These are phyloP conservation scores for Stentor coeruleus DNA, from an alignment of 73 alveolate genomes.

Conservation along the genomic window DNA sequence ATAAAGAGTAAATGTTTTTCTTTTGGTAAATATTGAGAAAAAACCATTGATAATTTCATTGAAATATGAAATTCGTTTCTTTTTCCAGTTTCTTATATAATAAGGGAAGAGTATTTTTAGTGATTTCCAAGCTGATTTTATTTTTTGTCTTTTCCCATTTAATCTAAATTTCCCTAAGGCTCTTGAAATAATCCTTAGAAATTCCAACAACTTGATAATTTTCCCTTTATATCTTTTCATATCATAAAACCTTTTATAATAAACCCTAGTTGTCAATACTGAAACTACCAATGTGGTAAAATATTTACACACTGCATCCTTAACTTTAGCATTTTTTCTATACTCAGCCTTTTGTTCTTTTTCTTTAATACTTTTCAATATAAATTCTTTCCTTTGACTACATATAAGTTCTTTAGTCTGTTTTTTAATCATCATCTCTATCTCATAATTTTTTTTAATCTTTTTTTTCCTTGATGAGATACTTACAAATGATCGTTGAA, in stretches of 20 bases:
- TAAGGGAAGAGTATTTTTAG: too few relatives aligned
- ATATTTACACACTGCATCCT: not conserved
- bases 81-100: too few relatives aligned
- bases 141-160: not conserved
- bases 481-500: too few relatives aligned
- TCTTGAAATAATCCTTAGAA: not conserved
- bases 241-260: not conserved
- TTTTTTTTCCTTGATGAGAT: not conserved
- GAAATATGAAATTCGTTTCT: too few relatives aligned
- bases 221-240: not conserved
- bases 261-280: not conserved
- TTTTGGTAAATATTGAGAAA: too few relatives aligned
- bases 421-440: not conserved
- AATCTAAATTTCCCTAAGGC: not conserved
- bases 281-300: not conserved
- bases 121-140: too few relatives aligned
- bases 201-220: too few relatives aligned
- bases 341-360: not conserved
- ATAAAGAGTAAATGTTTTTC: too few relatives aligned
- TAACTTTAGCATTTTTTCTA: not conserved
- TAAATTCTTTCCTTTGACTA: not conserved
- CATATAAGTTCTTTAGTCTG: not conserved
- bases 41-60: too few relatives aligned
- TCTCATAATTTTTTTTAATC: too few relatives aligned
- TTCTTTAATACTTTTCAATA: not conserved